Base-by-base conservation (phyloP, 1,284 basidiomycete species). In the Apiotrichum porosum region DNA sequence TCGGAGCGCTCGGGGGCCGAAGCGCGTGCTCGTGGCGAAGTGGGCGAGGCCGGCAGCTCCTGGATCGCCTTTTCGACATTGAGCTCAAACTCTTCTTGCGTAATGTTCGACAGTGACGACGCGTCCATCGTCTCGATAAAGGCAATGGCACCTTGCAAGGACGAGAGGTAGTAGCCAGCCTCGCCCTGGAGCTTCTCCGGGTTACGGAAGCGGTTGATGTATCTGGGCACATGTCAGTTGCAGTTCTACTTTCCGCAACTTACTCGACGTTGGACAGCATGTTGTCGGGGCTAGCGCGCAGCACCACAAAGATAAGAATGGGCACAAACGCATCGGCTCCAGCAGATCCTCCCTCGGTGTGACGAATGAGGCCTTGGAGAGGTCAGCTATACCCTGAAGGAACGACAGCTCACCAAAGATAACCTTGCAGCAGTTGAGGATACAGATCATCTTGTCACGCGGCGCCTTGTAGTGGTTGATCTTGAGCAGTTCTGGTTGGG, bases 391-490 rank as follows among this genome's bases (percentile, higher is more conserved):
- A 61, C 15, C 12, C 24, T 17, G 18, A 28, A 28, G 36, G 3
- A 48, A 41, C 21, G 17, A 33, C 17, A 6, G 48, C 83, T 56
- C 61, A 90, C 94, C 94, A 69, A 97, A 98, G 65, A 98, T 97
- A 73, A 98, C 92, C 77, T 98, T 98, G 83, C 93, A 98, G 74
- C 84, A 89, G 67, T 98, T 98, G 40, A 98, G 77, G 39, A 98
- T 87, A 74, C 95, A 98, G 52, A 98, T 98, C 54, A 97, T 78
- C 76, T 98, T 98, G 75, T 98, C 94, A 38, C 94, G 79, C 10
- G 94, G 94, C 18, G 94, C 94, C 71, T 97, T 97, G 78, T 97
- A 98, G 69, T 97, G 91, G 68, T 97, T 97, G 60, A 98, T 87
- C 79, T 97, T 98, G 63, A 91, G 74, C 38, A 98, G 77, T 72